These are phyloP conservation scores for Alternaria burnsii DNA, from an alignment of 2,329 filamentous ascomycete genomes.

Conservation along the genomic window DNA sequence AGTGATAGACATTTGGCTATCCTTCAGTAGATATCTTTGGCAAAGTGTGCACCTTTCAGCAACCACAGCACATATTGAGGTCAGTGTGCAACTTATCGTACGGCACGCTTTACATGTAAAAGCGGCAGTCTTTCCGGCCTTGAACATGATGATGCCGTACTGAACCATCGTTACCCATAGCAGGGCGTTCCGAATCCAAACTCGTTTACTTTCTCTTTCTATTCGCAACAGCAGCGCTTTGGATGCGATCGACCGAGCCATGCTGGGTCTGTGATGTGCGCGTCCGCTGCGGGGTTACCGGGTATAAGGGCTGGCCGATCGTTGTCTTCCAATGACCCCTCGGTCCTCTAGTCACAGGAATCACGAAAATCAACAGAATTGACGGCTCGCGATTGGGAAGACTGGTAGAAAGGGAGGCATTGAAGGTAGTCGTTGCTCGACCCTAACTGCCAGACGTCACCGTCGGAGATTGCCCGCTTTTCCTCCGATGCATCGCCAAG, in stretches of 20 bases:
- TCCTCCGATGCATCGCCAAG: conserved; percentile 3
- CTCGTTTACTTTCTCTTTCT: not conserved
- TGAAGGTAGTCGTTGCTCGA: not conserved
- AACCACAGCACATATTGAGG: not conserved
- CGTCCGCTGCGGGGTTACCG: not conserved
- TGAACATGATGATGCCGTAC: not conserved
- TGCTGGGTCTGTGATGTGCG: not conserved
- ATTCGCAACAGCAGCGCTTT: not conserved
- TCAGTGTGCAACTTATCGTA: not conserved
- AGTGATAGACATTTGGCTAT: not conserved
- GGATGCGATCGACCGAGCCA: not conserved
- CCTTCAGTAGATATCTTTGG: not conserved
- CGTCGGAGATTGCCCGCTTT: not conserved
- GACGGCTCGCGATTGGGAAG: not conserved
- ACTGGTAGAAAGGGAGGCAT: not conserved
- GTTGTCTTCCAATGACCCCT: not conserved
- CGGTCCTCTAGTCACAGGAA: not conserved
- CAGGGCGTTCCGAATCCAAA: not conserved
- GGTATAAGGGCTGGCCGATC: not conserved
- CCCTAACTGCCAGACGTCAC: not conserved
- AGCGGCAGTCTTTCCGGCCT: not conserved
- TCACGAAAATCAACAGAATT: not conserved
- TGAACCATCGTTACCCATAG: not conserved
- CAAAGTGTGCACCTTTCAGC: not conserved
- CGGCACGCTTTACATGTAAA: not conserved